phyloP scores from a whole-genome alignment of 2,329 filamentous ascomycete species.

The Colletotrichum somersetense region DNA sequence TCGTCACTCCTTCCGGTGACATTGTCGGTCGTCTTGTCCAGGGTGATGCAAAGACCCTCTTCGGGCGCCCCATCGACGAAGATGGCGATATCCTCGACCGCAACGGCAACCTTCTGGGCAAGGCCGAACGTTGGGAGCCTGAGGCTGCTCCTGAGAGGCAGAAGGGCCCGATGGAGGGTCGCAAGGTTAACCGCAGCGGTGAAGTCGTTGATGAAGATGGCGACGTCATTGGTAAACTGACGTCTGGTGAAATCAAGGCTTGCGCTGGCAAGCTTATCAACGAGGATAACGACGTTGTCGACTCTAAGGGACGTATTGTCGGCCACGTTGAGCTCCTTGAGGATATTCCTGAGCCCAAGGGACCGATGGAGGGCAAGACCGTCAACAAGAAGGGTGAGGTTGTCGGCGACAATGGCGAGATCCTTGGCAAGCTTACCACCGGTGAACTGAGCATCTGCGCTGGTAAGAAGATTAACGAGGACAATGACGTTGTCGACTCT shows the following conservation, averaged over 20 bases:
- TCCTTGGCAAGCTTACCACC: constrained; percentile 76
- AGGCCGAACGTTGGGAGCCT: constrained; percentile 69
- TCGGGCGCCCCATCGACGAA: constrained; percentile 81
- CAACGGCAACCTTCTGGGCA: constrained; percentile 72
- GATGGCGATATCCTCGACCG: constrained; percentile 87
- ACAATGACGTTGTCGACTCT: constrained; percentile 78
- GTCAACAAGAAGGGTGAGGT: constrained; percentile 73
- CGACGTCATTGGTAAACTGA: constrained; percentile 74
- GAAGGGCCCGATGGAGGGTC: constrained; percentile 66
- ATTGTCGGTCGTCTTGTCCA: constrained; percentile 78
- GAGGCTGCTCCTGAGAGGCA: constrained; percentile 61
- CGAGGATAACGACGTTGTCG: constrained; percentile 78
- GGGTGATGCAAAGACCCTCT: constrained; percentile 79
- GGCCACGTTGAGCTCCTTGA: constrained; percentile 77
- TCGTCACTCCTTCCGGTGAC: constrained; percentile 75
- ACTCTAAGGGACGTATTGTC: constrained; percentile 74
- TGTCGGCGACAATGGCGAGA: constrained; percentile 68
- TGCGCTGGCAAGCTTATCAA: constrained; percentile 78
- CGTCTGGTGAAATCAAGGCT: constrained; percentile 72
- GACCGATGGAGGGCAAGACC: constrained; percentile 64
- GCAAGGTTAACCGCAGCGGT: constrained; percentile 70
- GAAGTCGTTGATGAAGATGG: constrained; percentile 71
- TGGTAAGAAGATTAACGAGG: constrained; percentile 77
- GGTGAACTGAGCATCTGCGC: constrained; percentile 73
- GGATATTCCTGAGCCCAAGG: constrained; percentile 64